phyloP scores from a whole-genome alignment of 805 yeast genomes.

The Lachancea sp. region DNA sequence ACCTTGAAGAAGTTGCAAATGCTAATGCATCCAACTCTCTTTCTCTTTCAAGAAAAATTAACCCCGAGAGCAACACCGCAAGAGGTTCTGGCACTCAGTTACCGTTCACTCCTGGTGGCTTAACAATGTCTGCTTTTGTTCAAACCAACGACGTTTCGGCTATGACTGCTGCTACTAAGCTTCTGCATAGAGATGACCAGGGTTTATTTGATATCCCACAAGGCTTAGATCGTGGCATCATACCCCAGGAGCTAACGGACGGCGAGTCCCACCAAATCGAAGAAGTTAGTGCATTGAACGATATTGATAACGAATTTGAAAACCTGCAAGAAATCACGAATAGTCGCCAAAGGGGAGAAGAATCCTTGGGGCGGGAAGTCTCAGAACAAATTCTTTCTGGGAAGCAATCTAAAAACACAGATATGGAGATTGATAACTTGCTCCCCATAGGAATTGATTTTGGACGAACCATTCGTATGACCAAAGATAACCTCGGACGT shows the following conservation, averaged over 20 bases:
- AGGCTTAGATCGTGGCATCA: slow-evolving; percentile 71
- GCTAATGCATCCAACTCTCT: slow-evolving; percentile 65
- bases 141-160: slow-evolving; percentile 21
- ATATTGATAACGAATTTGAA: slow-evolving; percentile 31
- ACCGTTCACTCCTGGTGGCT: slow-evolving; percentile 94
- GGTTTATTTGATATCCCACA: slow-evolving; percentile 83
- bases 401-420: slow-evolving; percentile 12
- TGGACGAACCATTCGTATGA: slow-evolving; percentile 34
- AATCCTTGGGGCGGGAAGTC: slow-evolving; percentile 14
- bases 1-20: slow-evolving; percentile 37
- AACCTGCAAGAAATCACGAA: slow-evolving; percentile 41
- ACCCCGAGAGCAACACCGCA: slow-evolving; percentile 53
- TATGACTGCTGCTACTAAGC: slow-evolving; percentile 21
- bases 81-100: slow-evolving; percentile 66
- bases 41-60: slow-evolving; percentile 62
- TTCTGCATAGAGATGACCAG: slow-evolving; percentile 56
- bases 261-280: slow-evolving; percentile 18
- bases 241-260: slow-evolving; percentile 18
- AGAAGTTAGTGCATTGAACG: slow-evolving; percentile 24
- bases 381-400: slow-evolving; percentile 10
- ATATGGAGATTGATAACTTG: slow-evolving; percentile 35
- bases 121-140: slow-evolving; percentile 23
- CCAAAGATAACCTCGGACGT: slow-evolving; percentile 30
- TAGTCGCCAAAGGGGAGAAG: slow-evolving; percentile 17
- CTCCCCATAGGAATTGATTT: slow-evolving; percentile 47